A percentile compares a stretch with the other conserved stretches of the same genome.
Evolutionary conservation across 148 eudicot genomes (phyloP).

Genomic region (Rhododendron molle): DNA sequence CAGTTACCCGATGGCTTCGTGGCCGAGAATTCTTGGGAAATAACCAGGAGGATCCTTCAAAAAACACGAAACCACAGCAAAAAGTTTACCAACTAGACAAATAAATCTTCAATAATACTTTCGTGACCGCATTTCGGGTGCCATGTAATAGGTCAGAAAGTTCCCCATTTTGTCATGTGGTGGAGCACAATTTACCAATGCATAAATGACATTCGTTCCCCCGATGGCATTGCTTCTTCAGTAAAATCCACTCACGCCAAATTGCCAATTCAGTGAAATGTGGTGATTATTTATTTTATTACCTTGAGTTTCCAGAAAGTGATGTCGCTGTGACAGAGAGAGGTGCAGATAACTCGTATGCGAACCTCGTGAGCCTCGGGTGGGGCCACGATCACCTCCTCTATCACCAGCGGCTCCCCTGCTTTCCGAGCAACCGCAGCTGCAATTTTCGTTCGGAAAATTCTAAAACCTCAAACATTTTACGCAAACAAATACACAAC

Average conservation of each 20-base stretch:
- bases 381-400: conserved; percentile 68
- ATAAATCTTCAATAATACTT: background rate
- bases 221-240: background rate
- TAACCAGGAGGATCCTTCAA: conserved; percentile 57
- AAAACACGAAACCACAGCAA: background rate
- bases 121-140: background rate
- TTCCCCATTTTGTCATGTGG: background rate
- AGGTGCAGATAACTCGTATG: conserved; percentile 69
- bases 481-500: too few species aligned
- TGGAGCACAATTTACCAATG: background rate
- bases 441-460: conserved; percentile 15
- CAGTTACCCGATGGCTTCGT: conserved; percentile 86
- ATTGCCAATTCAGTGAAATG: too few species aligned
- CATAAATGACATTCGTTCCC: background rate
- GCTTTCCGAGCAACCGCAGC: conserved; percentile 76
- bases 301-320: conserved; percentile 63
- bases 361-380: conserved; percentile 72
- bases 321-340: conserved; percentile 78
- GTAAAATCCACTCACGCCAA: background rate
- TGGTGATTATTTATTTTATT: background rate
- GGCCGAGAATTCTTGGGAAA: conserved; percentile 83
- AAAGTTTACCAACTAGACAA: background rate
- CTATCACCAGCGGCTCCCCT: conserved; percentile 79
- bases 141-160: background rate
- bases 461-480: too few species aligned